Percentiles rank a stretch among this genome's conserved stretches.
These are phyloP conservation scores for Mesotaenium endlicherianum DNA, from an alignment of 139 green algal species.

Conservation along the genomic window DNA sequence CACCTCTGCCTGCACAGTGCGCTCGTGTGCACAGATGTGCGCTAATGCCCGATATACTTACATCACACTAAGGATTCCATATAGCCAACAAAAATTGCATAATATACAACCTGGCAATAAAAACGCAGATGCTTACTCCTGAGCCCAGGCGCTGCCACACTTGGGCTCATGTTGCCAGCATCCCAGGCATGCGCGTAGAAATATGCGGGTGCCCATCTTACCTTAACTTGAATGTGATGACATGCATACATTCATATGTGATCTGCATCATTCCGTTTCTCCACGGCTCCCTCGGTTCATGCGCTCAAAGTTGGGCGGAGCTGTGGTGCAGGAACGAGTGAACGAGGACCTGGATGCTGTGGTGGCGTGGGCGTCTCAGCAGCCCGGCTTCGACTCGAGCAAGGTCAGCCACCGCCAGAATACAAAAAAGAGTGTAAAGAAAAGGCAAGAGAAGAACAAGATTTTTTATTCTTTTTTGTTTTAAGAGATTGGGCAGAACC, in stretches of 20 bases:
- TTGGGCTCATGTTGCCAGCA: too few relatives aligned
- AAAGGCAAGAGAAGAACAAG: background rate
- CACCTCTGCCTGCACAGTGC: too few relatives aligned
- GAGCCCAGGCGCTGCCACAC: too few relatives aligned
- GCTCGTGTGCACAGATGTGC: too few relatives aligned
- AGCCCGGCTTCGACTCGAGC: background rate
- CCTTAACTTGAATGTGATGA: background rate
- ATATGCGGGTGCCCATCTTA: too few relatives aligned
- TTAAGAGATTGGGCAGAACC: background rate
- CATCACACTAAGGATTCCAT: too few relatives aligned
- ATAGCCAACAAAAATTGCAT: too few relatives aligned
- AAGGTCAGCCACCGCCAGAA: background rate
- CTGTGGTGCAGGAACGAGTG: background rate
- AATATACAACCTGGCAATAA: too few relatives aligned
- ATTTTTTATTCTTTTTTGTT: background rate
- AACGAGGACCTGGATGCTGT: conserved; percentile 25
- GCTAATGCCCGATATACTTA: too few relatives aligned
- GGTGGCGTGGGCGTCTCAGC: background rate
- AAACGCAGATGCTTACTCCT: too few relatives aligned
- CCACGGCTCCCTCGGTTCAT: background rate
- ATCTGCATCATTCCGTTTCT: background rate
- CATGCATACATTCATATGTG: background rate
- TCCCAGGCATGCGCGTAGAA: too few relatives aligned
- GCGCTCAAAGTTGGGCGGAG: background rate
- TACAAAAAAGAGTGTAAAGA: background rate